phyloP scores from a whole-genome alignment of 257 asterid species.

The Thymus mandschuricus region DNA sequence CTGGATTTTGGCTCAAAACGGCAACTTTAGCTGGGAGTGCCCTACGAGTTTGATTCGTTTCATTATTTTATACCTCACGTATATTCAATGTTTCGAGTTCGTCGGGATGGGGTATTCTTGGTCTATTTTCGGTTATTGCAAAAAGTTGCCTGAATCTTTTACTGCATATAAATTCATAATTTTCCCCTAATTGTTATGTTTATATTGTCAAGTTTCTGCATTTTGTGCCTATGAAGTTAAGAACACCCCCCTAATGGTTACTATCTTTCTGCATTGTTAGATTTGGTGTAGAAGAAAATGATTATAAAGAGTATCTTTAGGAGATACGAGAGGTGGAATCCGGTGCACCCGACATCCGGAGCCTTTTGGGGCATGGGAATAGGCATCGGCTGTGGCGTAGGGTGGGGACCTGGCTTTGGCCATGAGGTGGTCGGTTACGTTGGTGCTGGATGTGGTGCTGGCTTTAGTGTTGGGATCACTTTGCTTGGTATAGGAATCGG shows the following conservation, averaged over 20 bases:
- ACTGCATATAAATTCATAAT: no score
- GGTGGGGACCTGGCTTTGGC: constrained; percentile 99
- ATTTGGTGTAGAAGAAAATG: constrained; percentile 57
- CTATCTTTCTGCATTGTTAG: background rate
- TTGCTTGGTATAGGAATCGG: constrained; percentile 89
- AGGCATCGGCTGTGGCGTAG: constrained; percentile 96
- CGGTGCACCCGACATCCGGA: constrained; percentile 89
- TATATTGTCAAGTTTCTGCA: background rate
- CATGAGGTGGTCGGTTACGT: constrained; percentile 91
- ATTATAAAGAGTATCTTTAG: constrained; percentile 77
- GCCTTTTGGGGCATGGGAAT: constrained; percentile 97
- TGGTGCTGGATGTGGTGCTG: constrained; percentile 96
- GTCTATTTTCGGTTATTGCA: background rate
- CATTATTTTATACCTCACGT: no score
- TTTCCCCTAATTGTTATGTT: no score
- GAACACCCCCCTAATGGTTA: background rate
- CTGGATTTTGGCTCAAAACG: background rate
- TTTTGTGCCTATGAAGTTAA: background rate
- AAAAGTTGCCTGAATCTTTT: background rate
- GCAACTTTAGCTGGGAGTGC: background rate
- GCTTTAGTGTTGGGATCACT: constrained; percentile 87
- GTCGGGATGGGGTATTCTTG: background rate
- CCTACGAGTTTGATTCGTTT: no score
- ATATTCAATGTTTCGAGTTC: no score
- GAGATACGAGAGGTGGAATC: constrained; percentile 89